Evolutionary conservation across 257 asterid genomes (phyloP), one percentile per base, ranked within the genome.

Genomic region (Solanum medicagineum): DNA sequence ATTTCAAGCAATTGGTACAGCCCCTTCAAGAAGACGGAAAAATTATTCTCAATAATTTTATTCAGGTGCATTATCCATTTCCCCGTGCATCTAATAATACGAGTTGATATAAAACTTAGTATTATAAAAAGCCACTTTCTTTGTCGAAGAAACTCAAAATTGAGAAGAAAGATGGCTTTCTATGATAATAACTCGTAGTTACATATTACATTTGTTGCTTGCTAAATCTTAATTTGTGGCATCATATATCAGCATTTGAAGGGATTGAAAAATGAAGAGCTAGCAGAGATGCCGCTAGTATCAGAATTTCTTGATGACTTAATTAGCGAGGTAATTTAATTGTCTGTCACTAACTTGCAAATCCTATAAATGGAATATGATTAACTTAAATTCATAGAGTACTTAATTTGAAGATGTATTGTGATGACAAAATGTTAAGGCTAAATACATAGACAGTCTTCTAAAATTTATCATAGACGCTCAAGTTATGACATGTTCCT

Each of bases 1-100:
- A 94, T 87, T 96, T 95, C 94, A 95, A 96, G 89, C 97, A 95
- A 87, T 77, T 95, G 91, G 91, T 96, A 87, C 93, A 92, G 88
- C 95, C 97, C 55, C 87, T 90, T 81, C 81, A 54, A 12, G 92
- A 90, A 84, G 98, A 96, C 42, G 97, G 95, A 79, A 91, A 92
- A 86, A 90, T 73, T 20, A 90, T 96, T 47, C 89, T 88, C 88
- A 84, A 95, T 84, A 96, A 96, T 85, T 95, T 95, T 88, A 88
- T 91, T 88, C 94, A 96, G 98, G 98, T 96, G 84, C 83, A 44
- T 71, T 45, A 45, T 74, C 40, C 29, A 70, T 19, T 70, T 69
- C 0, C 9, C 1, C 7, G 0, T n/a, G 1, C 20, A 47, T 47
- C 7, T 4, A 44, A 59, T 62, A 11, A 24, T 10, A 62, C 55